Base-by-base conservation (phyloP, 2,329 filamentous ascomycete species). In the Fusarium irregulare region DNA sequence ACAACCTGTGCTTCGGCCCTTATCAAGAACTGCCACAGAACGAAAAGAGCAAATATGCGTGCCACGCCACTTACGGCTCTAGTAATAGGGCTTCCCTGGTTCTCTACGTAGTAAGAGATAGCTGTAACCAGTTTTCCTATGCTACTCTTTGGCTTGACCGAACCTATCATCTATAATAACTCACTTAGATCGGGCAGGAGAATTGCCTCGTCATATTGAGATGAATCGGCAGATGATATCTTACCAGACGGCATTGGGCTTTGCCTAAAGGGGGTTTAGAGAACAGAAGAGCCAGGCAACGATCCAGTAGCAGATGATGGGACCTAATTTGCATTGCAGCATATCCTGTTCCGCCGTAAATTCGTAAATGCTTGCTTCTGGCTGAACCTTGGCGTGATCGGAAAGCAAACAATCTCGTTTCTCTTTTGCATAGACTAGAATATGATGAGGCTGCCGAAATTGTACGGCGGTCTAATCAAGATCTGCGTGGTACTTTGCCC, bases 261-360 rank as follows among this genome's bases (percentile, higher is more conserved):
- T 42, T 53, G 23, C 34, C 23, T 14, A 23, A 49, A 49, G 34
- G 32, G 18, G 25, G 3, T 27, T 18, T 11, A 27, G 21, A 25
- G 41, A 21, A n/a, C 20, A 21, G 12, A 42, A 12, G 49, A 16
- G 16, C 48, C 21, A 23, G 21, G 18, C 21, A 40, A 37, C 16
- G 21, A 42, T 42, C 34, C 12, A 28, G 28, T 28, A 66, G 71
- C 48, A 72, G 66, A 60, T 68, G 68, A 72, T 47, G 60, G 55
- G 27, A 60, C 42, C 46, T 55, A 56, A 73, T 68, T 64, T 56
- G 28, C 37, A 50, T 40, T 12, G 34, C 30, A 56, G 64, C 51
- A 45, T 49, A 44, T 30, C 41, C 23, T 34, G 45, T 67, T 32
- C 16, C 37, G 55, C 59, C 44, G 41, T 44, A 27, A 41, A 53